These are phyloP conservation scores for Fusarium sp. DNA, from an alignment of 2,329 filamentous ascomycete species.

Conservation along the genomic window DNA sequence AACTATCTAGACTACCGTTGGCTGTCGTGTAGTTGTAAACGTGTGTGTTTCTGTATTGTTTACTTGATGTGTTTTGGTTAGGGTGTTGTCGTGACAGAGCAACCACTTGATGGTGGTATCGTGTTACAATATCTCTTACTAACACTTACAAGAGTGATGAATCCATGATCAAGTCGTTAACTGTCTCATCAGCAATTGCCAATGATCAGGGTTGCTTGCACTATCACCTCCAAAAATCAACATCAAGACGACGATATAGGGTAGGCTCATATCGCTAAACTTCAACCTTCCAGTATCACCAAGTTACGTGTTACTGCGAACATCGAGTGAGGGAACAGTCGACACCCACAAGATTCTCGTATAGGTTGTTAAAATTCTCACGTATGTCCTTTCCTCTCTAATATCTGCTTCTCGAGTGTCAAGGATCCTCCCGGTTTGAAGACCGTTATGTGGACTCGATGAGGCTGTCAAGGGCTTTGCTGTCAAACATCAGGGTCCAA, in stretches of 20 bases:
- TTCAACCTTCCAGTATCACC: background rate
- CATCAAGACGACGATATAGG: background rate
- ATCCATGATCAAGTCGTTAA: background rate
- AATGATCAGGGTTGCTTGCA: background rate
- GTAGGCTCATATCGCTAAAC: background rate
- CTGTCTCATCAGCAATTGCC: too few relatives aligned
- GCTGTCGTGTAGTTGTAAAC: background rate
- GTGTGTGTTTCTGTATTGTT: constrained; percentile 1
- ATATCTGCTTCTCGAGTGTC: background rate
- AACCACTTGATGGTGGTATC: too few relatives aligned
- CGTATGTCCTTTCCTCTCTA: too few relatives aligned
- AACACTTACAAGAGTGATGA: too few relatives aligned
- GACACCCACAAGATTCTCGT: background rate
- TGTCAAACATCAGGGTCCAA: background rate
- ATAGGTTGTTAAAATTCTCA: background rate
- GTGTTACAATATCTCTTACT: too few relatives aligned
- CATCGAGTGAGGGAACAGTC: background rate
- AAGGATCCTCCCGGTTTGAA: background rate
- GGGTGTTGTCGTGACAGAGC: background rate
- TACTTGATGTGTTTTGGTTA: background rate
- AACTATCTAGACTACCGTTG: background rate
- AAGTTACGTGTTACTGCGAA: background rate
- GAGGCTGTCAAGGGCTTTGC: background rate
- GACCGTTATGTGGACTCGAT: background rate
- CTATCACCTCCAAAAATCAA: background rate